phyloP scores from a whole-genome alignment of 73 alveolate genomes.

The Paraurostyla sp. region DNA sequence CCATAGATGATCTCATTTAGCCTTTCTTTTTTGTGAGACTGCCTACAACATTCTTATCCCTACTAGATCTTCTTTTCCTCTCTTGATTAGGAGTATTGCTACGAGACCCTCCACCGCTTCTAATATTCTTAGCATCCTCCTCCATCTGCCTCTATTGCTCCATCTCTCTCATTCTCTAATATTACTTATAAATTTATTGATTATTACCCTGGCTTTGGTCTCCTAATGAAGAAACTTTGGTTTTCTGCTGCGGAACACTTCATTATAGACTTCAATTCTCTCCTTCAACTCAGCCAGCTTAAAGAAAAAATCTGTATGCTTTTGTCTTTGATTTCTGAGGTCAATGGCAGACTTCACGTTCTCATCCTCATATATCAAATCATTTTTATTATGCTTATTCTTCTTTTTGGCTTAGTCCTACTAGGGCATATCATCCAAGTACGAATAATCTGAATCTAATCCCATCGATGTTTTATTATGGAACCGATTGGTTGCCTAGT shows the following conservation, averaged over 20 bases:
- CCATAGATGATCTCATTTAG: no score
- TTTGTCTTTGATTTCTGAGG: neutral
- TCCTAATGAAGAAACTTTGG: constrained; percentile 32
- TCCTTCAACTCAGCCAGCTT: constrained; percentile 46
- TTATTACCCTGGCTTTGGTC: neutral
- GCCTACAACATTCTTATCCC: no score
- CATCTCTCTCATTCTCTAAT: neutral
- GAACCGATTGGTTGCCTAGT: no score
- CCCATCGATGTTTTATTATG: neutral
- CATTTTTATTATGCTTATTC: neutral
- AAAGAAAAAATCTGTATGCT: constrained; percentile 46
- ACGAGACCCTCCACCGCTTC: no score
- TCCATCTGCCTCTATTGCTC: neutral
- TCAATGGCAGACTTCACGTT: constrained; percentile 28
- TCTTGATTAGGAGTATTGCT: no score
- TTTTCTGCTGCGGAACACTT: constrained; percentile 1
- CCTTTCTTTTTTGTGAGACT: no score
- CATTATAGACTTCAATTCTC: constrained; percentile 41
- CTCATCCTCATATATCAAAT: neutral
- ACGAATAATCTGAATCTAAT: neutral
- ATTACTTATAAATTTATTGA: neutral
- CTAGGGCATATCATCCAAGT: neutral
- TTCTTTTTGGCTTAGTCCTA: neutral
- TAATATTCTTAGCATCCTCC: no score
- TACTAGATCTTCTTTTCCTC: no score